phyloP scores from a whole-genome alignment of 306 rosid genomes.

The Hippophae rhamnoides region DNA sequence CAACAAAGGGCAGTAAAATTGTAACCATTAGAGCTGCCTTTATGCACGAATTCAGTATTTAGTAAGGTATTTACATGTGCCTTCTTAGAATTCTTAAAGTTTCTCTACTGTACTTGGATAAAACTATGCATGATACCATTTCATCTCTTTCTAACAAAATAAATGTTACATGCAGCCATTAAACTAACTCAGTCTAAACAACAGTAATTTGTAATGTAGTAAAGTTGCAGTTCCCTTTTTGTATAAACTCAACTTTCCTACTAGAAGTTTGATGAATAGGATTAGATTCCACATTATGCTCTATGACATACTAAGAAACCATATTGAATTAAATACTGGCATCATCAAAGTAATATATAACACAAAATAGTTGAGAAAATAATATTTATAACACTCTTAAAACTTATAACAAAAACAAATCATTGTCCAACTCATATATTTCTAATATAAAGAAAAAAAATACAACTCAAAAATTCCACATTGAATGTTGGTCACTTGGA shows the following conservation, averaged over 20 bases:
- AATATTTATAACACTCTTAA: too few species aligned
- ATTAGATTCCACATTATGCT: background rate
- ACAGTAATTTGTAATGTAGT: too few species aligned
- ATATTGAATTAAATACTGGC: too few species aligned
- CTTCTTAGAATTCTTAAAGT: background rate
- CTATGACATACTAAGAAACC: background rate
- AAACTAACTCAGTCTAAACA: too few species aligned
- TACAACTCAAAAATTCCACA: too few species aligned
- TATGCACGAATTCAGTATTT: background rate
- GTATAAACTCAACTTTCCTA: background rate
- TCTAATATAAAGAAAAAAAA: too few species aligned
- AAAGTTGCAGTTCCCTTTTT: background rate
- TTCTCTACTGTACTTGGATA: background rate
- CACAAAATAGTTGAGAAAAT: too few species aligned
- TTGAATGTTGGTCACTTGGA: too few species aligned
- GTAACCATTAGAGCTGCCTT: constrained; percentile 3
- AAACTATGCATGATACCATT: background rate
- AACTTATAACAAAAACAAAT: too few species aligned
- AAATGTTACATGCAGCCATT: background rate
- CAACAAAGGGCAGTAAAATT: constrained; percentile 19
- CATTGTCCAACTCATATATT: too few species aligned
- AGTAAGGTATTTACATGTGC: background rate
- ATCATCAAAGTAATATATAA: too few species aligned
- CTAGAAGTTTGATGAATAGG: background rate
- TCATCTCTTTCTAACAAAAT: background rate